Percentiles rank a stretch among this genome's conserved stretches.
Conservation (phyloP, 2,329 filamentous ascomycete species). For the Chrysoporthe deuterocubensis region DNA sequence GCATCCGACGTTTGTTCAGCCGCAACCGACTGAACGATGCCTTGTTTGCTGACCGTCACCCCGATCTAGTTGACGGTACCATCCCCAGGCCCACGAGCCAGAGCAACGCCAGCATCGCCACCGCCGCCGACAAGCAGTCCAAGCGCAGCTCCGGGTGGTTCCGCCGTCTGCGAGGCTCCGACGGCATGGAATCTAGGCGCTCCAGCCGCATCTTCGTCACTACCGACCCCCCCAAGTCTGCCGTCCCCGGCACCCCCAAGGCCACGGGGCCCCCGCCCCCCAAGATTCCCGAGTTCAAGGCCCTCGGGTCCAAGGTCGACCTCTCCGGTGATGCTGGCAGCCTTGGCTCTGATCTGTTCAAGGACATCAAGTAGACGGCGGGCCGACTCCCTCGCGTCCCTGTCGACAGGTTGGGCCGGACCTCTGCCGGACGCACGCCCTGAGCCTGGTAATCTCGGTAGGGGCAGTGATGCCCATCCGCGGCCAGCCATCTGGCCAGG, state of each 20-base stretch:
- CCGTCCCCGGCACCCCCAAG: constrained; percentile 38
- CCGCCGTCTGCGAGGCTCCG: constrained; percentile 52
- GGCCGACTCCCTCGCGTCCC: background rate
- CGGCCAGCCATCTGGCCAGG: too few relatives aligned
- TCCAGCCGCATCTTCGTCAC: constrained; percentile 49
- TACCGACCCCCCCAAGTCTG: constrained; percentile 34
- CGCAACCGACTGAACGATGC: constrained; percentile 58
- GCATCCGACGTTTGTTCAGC: constrained; percentile 62
- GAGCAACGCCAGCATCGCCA: constrained; percentile 51
- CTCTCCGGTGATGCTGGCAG: constrained; percentile 46
- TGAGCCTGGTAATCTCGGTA: background rate
- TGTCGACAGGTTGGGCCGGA: background rate
- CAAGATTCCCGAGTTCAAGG: constrained; percentile 63
- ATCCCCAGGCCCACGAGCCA: constrained; percentile 54
- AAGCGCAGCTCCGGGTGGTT: constrained; percentile 65
- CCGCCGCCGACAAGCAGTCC: constrained; percentile 57
- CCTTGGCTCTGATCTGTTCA: constrained; percentile 60
- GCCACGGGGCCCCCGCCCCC: constrained; percentile 58
- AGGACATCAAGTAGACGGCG: constrained; percentile 56
- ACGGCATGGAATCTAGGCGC: constrained; percentile 40
- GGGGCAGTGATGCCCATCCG: background rate
- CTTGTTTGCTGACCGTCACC: constrained; percentile 52
- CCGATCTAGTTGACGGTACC: constrained; percentile 40
- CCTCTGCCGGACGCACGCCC: background rate
- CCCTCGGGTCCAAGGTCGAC: constrained; percentile 55